These are phyloP conservation scores for Fusarium goolgardi DNA, from an alignment of 2,329 filamentous ascomycete species.

Conservation along the genomic window DNA sequence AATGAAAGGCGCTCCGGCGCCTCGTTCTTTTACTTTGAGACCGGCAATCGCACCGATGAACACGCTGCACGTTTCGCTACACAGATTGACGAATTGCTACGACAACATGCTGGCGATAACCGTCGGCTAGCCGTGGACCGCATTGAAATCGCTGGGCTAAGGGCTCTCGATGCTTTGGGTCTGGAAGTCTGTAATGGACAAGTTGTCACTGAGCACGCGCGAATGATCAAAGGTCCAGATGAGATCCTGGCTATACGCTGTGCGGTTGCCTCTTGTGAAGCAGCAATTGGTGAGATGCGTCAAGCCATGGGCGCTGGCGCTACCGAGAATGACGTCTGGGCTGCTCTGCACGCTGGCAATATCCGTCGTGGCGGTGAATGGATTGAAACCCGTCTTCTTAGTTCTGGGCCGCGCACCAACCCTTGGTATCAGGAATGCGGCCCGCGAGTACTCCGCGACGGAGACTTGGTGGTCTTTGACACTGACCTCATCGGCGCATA, in stretches of 20 bases:
- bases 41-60: neutral
- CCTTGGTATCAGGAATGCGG: slow-evolving; percentile 5
- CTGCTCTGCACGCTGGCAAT: neutral
- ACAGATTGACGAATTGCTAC: neutral
- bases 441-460: neutral
- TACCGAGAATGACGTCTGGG: slow-evolving; percentile 7
- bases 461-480: neutral
- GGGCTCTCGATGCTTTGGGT: neutral
- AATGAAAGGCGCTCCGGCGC: neutral
- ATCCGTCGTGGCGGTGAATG: neutral
- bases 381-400: slow-evolving; percentile 1
- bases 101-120: neutral
- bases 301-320: neutral
- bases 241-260: neutral
- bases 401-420: neutral
- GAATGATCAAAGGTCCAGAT: neutral
- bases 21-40: slow-evolving; percentile 3
- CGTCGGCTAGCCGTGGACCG: neutral
- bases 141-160: neutral
- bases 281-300: neutral
- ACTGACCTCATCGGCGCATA: neutral
- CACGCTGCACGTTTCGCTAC: neutral
- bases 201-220: neutral
- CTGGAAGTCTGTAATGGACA: neutral
- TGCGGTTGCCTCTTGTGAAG: neutral